Evolutionary conservation across 768 basidiomycete genomes (phyloP), one percentile per base, ranked within the genome.

Genomic region (Mycena sanguinolenta): DNA sequence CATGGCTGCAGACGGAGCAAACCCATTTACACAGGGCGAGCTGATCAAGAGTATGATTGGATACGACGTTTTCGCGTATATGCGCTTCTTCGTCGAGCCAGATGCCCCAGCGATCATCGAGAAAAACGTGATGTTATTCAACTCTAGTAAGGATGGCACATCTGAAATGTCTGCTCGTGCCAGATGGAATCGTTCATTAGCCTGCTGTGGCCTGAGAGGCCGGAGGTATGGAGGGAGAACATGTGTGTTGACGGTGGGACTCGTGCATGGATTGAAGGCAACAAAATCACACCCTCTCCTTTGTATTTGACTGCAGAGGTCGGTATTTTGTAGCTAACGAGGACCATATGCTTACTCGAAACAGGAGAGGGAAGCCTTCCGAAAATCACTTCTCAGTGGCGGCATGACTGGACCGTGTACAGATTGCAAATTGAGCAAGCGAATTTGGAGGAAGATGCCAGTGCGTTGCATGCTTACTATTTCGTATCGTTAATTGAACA

Each of bases 171-270:
- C 14, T 42, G 19, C 58, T 27, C 14, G n/a, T 13, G 21, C 32
- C 21, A 85, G 82, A 73, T 81, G 34, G 85, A 86, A 30, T 83
- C 82, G 0, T 86, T 85, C 76, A 78, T 77, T 34, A 79, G 73
- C 44, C 27, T 82, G 10, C 0, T 83, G 4, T 79, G 80, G 58
- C 73, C 83, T 0, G 72, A 74, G 16, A 83, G 82, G 58, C 79
- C 82, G 0, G 79, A 78, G 64, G 61, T 81, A 55, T 83, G 83
- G 82, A 77, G 70, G n/a, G 78, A 79, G 3, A 70, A 83, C 54
- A 63, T 87, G 34, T 78, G 79, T 4, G 83, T 82, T 0, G 70
- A 76, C 4, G 86, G 85, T 10, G 82, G 79, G 16, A 65, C 82
- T 4, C 78, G 76, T 58, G 75, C 76, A 28, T 84, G 82, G 81